Evolutionary conservation across 257 asterid genomes (phyloP).

Genomic region (Penstemon barbatus): DNA sequence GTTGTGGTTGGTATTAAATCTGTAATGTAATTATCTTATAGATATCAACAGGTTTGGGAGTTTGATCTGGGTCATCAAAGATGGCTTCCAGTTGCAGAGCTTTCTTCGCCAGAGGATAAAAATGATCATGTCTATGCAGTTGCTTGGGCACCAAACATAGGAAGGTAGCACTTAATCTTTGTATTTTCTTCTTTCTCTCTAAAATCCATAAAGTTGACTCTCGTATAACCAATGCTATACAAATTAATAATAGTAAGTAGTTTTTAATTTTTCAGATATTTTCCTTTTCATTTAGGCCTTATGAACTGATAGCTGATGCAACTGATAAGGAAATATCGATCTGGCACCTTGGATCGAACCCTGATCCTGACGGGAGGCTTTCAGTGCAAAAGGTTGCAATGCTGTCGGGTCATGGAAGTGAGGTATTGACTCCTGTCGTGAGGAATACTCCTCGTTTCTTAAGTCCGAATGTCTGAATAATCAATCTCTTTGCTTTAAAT

Average conservation of each 20-base stretch:
- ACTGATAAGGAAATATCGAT: conserved; percentile 74
- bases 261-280: neutral
- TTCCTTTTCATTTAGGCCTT: conserved; percentile 59
- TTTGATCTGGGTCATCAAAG: conserved; percentile 94
- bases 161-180: conserved; percentile 47
- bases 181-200: neutral
- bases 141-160: conserved; percentile 94
- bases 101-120: conserved; percentile 72
- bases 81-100: conserved; percentile 99
- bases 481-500: neutral
- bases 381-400: conserved; percentile 55
- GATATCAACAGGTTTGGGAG: conserved; percentile 81
- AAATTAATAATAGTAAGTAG: conserved; percentile 4
- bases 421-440: conserved; percentile 44
- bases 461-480: neutral
- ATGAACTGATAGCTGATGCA: conserved; percentile 87
- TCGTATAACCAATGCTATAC: neutral
- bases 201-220: neutral
- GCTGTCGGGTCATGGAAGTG: conserved; percentile 66
- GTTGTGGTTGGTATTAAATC: conserved; percentile 12
- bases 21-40: conserved; percentile 26
- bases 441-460: no score
- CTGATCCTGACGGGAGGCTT: conserved; percentile 79
- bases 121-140: conserved; percentile 66
- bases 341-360: conserved; percentile 84